phyloP scores from a whole-genome alignment of 106 monocot species.

The Acanthochlamys bracteata region DNA sequence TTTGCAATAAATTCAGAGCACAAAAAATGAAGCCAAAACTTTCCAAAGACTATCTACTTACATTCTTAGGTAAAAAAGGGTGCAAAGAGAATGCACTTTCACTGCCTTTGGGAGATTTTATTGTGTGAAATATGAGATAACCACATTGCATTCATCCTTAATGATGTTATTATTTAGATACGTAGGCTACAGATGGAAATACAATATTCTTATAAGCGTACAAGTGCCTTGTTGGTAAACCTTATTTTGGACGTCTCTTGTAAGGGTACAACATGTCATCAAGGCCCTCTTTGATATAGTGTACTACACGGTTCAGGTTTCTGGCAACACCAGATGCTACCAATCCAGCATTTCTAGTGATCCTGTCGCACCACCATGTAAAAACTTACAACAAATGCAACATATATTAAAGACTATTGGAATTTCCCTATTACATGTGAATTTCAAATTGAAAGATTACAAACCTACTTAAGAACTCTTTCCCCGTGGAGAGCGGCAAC shows the following conservation, averaged over 20 bases:
- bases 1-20: no score
- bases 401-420: not conserved
- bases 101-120: no score
- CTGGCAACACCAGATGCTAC: slow-evolving; percentile 57
- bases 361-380: slow-evolving; percentile 27
- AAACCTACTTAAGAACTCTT: slow-evolving; percentile 47
- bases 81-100: no score
- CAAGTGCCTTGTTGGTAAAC: no score
- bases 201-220: no score
- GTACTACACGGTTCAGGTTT: slow-evolving; percentile 49
- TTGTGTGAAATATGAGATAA: no score
- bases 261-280: slow-evolving; percentile 68
- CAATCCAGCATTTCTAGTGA: slow-evolving; percentile 54
- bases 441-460: not conserved
- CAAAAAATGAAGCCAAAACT: no score
- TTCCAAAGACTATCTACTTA: no score
- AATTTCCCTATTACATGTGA: not conserved
- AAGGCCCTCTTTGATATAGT: slow-evolving; percentile 48
- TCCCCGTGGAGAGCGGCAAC: slow-evolving; percentile 15
- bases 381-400: not conserved
- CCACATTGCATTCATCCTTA: no score
- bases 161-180: no score
- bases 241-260: slow-evolving; percentile 52
- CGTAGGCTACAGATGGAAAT: no score
- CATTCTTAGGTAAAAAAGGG: no score